Evolutionary conservation across 164 flowering plant genomes (phyloP), one percentile per base, ranked within the genome.

Genomic region (Cinnamomum micranthum): DNA sequence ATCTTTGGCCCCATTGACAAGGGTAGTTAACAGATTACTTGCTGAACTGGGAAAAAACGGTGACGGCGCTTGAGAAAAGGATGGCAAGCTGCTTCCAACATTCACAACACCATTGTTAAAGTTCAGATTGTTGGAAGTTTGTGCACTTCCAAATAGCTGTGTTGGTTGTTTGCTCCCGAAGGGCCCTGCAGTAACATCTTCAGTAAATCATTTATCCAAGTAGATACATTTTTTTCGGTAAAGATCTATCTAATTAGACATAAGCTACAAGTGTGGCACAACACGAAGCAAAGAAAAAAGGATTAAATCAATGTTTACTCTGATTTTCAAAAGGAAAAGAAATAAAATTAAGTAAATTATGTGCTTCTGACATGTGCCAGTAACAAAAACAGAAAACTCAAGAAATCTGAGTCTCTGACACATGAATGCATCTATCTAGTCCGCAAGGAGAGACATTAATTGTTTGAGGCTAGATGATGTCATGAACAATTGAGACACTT

Each of bases 101-200:
- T 70, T 73, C 20, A 6, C 33, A 31, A 27, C 33, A 75, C 31
- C 73, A 20, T 67, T 78, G 74, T 77, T 65, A 50, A 81, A 71
- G 74, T 70, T 81, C 73, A 80, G 22, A 31, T 66, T 13, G 64
- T 72, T 82, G 47, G 80, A 69, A 27, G 72, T 51, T 60, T 74
- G 79, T 13, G 77, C 28, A 59, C 69, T 81, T 77, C 81, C 87
- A 71, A 60, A 28, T 72, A 86, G 22, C 77, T 75, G 86, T 22
- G 63, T 11, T 51, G 82, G 77, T 52, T 65, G 71, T 73, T 82
- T 83, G 72, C 55, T 58, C 23, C 84, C 81, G 25, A 78, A 75
- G 11, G 69, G 50, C 70, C 79, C 82, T 84, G 75, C 67, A 77
- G 31, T 33, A 66, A 52, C 64, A 66, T n/a, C 35, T 22, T 47